Evolutionary conservation across 2,329 filamentous ascomycete species (phyloP).

Genomic region (Diaporthe sp.): DNA sequence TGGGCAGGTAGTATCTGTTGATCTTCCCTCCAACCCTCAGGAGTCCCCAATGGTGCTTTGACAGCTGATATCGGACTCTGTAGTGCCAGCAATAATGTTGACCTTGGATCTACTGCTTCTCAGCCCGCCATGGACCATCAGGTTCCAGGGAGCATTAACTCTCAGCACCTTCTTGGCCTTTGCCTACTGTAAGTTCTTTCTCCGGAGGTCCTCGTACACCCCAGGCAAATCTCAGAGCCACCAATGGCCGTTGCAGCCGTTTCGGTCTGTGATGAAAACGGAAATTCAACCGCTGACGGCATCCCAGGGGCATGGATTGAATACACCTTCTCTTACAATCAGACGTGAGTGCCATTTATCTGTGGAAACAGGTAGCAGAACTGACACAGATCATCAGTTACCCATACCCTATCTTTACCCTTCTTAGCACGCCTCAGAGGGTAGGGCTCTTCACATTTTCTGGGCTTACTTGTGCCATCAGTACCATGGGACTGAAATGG

Average conservation of each 20-base stretch:
- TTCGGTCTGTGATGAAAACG: neutral
- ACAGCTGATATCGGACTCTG: slow-evolving; percentile 53
- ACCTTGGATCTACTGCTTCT: slow-evolving; percentile 74
- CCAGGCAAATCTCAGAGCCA: neutral
- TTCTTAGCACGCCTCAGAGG: slow-evolving; percentile 74
- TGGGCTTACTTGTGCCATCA: slow-evolving; percentile 77
- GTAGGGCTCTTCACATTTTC: slow-evolving; percentile 75
- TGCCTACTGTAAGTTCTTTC: slow-evolving; percentile 63
- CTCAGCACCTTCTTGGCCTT: slow-evolving; percentile 70
- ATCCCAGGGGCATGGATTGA: slow-evolving; percentile 73
- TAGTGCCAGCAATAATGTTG: slow-evolving; percentile 70
- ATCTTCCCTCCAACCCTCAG: neutral
- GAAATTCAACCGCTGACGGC: neutral
- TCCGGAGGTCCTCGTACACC: neutral
- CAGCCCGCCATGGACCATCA: slow-evolving; percentile 78
- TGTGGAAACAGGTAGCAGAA: neutral
- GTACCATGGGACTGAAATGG: slow-evolving; percentile 76
- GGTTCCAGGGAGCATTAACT: slow-evolving; percentile 66
- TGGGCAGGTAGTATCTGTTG: neutral
- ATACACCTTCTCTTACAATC: slow-evolving; percentile 74
- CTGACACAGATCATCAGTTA: slow-evolving; percentile 63
- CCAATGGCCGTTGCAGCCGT: neutral
- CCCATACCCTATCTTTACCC: slow-evolving; percentile 85
- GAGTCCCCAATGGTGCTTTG: slow-evolving; percentile 55
- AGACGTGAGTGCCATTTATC: slow-evolving; percentile 58